These are phyloP conservation scores for Cicer pinnatifidum DNA, from an alignment of 306 rosid species.

Conservation along the genomic window DNA sequence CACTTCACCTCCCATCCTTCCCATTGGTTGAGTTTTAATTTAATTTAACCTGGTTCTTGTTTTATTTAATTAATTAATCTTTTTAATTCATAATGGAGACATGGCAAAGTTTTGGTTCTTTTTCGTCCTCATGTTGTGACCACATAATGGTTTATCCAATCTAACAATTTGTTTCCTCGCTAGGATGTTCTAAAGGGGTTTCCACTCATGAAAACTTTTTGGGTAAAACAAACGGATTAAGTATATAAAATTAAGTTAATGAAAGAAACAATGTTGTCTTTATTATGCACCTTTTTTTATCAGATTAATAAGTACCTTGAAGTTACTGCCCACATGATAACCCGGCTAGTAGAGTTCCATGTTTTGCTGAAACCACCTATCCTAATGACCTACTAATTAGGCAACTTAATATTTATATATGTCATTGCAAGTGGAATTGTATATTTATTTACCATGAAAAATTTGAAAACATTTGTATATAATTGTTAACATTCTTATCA, in stretches of 20 bases:
- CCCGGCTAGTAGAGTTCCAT: conserved; percentile 33
- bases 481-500: too few relatives aligned
- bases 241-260: conserved; percentile 11
- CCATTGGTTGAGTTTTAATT: not conserved
- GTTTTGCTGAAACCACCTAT: not conserved
- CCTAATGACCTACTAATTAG: not conserved
- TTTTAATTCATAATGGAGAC: conserved; percentile 14
- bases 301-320: too few relatives aligned
- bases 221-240: conserved; percentile 1
- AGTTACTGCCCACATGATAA: too few relatives aligned
- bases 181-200: conserved; percentile 35
- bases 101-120: conserved; percentile 2
- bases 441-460: too few relatives aligned
- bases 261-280: conserved; percentile 39
- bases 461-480: too few relatives aligned
- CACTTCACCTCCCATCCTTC: conserved; percentile 14
- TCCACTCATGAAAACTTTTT: conserved; percentile 39
- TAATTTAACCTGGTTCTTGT: not conserved
- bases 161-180: conserved; percentile 21
- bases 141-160: conserved; percentile 43
- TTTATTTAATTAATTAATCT: not conserved
- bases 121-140: conserved; percentile 13
- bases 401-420: not conserved
- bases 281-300: conserved; percentile 22
- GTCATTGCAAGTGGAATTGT: not conserved